A percentile compares a stretch with the other conserved stretches of the same genome.
phyloP scores from a whole-genome alignment of 805 yeast species.

The Teunomyces atbi region DNA sequence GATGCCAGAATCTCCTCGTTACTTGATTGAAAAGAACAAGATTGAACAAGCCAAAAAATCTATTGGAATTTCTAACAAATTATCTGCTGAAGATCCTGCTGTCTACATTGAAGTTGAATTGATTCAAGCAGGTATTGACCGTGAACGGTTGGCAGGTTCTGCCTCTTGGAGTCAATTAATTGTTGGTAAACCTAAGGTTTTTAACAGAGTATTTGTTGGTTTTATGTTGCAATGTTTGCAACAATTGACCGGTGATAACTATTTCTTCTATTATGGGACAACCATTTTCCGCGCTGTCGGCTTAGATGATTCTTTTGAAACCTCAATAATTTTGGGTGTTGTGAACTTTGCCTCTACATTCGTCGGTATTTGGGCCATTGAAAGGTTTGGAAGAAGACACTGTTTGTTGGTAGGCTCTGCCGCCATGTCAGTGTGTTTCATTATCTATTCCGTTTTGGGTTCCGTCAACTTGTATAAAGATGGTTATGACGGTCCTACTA shows the following conservation, averaged over 20 bases:
- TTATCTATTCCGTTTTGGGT: slow-evolving; percentile 62
- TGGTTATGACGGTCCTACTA: slow-evolving; percentile 38
- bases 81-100: slow-evolving; percentile 50
- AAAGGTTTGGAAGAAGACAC: slow-evolving; percentile 48
- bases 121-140: slow-evolving; percentile 60
- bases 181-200: slow-evolving; percentile 62
- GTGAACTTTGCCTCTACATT: slow-evolving; percentile 57
- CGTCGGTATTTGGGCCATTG: slow-evolving; percentile 50
- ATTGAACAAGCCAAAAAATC: slow-evolving; percentile 54
- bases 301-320: slow-evolving; percentile 51
- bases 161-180: slow-evolving; percentile 66
- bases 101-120: slow-evolving; percentile 52
- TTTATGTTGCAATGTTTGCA: slow-evolving; percentile 57
- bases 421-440: slow-evolving; percentile 55
- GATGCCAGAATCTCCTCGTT: slow-evolving; percentile 74
- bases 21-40: slow-evolving; percentile 49
- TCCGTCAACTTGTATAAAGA: slow-evolving; percentile 44
- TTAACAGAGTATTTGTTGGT: slow-evolving; percentile 57
- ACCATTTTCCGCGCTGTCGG: slow-evolving; percentile 54
- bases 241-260: slow-evolving; percentile 61
- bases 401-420: slow-evolving; percentile 45
- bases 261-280: slow-evolving; percentile 62
- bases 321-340: slow-evolving; percentile 53
- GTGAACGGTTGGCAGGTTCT: slow-evolving; percentile 59
- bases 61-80: slow-evolving; percentile 58